These are phyloP conservation scores for Lipomyces yamadae DNA, from an alignment of 805 yeast genomes.

Conservation along the genomic window DNA sequence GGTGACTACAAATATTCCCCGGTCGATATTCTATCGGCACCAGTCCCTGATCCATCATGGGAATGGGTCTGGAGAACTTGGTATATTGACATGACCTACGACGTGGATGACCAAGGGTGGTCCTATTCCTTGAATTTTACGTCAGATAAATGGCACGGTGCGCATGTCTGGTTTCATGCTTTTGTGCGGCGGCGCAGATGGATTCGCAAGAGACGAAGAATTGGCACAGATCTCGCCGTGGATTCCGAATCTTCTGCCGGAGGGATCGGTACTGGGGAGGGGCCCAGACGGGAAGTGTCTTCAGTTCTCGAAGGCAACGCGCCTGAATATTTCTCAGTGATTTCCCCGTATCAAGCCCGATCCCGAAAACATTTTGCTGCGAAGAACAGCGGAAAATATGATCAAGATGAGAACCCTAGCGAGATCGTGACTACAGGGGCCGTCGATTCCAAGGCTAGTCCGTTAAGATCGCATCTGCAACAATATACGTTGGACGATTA, in stretches of 20 bases:
- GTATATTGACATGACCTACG: conserved; percentile 71
- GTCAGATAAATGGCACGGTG: conserved; percentile 64
- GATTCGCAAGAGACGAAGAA: conserved; percentile 50
- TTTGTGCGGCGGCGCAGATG: conserved; percentile 71
- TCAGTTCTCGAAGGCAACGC: conserved; percentile 23
- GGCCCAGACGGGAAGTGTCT: neutral
- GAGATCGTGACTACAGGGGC: neutral
- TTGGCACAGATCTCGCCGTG: neutral
- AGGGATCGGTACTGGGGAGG: neutral
- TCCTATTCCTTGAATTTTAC: conserved; percentile 60
- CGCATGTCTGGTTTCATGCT: conserved; percentile 58
- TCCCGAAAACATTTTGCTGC: conserved; percentile 4
- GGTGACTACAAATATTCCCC: conserved; percentile 43
- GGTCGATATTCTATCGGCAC: conserved; percentile 43
- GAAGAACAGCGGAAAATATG: neutral
- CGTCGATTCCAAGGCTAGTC: too few species aligned
- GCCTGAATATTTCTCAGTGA: conserved; percentile 23
- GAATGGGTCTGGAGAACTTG: conserved; percentile 70
- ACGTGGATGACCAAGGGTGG: conserved; percentile 90
- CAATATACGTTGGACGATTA: conserved; percentile 3
- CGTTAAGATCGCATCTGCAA: neutral
- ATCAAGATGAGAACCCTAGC: neutral
- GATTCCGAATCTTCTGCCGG: neutral
- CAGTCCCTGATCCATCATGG: conserved; percentile 65
- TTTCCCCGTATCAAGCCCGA: conserved; percentile 13